Percentiles rank a stretch among this genome's conserved stretches.
Conservation (phyloP, 257 asterid species). For the Solanum clarkiae region DNA sequence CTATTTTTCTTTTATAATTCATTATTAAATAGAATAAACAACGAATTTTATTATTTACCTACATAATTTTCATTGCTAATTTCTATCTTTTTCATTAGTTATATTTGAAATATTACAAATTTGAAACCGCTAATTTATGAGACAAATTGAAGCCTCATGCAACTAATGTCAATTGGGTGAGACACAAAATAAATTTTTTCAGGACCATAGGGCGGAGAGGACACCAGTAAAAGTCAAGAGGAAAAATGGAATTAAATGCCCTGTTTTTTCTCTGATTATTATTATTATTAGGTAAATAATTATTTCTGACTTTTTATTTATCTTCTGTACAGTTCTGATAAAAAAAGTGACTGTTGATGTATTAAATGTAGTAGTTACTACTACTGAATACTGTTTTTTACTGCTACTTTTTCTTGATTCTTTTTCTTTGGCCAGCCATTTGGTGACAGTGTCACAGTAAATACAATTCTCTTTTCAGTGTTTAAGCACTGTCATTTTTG, state of each 20-base stretch:
- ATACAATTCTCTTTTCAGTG: not conserved
- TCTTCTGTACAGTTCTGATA: not conserved
- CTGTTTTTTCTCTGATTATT: not conserved
- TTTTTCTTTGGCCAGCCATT: not conserved
- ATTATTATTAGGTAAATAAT: not conserved
- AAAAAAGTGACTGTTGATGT: conserved; percentile 3
- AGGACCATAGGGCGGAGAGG: not conserved
- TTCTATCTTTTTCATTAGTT: too few species aligned
- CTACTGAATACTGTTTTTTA: not conserved
- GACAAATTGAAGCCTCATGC: not conserved
- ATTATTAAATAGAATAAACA: not conserved
- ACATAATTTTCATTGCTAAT: not conserved
- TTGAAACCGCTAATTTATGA: not conserved
- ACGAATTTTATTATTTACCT: not conserved
- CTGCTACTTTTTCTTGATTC: not conserved
- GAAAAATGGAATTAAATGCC: not conserved
- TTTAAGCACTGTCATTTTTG: conserved; percentile 4
- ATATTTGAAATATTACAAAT: not conserved
- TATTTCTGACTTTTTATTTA: not conserved
- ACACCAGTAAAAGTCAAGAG: not conserved
- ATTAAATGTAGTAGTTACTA: conserved; percentile 11
- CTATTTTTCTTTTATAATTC: not conserved
- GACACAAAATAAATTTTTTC: not conserved
- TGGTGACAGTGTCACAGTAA: not conserved
- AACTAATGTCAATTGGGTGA: not conserved